Percentiles rank a stretch among this genome's conserved stretches.
These are phyloP conservation scores for Claviceps purpurea DNA, from an alignment of 2,329 filamentous ascomycete species.

Conservation along the genomic window DNA sequence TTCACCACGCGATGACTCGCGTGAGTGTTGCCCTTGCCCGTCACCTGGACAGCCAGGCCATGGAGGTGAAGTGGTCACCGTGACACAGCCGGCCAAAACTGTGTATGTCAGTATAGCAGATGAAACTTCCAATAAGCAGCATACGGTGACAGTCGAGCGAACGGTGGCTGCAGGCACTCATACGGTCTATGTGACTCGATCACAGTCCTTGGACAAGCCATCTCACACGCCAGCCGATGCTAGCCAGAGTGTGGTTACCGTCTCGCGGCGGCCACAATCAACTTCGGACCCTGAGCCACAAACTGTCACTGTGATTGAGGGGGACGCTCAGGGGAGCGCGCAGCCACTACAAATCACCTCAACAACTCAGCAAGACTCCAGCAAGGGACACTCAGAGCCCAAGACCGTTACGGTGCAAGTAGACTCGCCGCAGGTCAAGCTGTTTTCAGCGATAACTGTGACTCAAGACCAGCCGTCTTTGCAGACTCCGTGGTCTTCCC, in stretches of 20 bases:
- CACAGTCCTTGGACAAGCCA: neutral
- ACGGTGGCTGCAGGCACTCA: constrained; percentile 12
- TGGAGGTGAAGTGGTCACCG: constrained; percentile 13
- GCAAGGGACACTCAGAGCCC: constrained; percentile 2
- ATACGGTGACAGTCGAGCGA: constrained; percentile 7
- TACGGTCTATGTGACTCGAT: constrained; percentile 6
- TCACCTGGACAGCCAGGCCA: constrained; percentile 7
- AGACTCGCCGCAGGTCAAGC: constrained; percentile 7
- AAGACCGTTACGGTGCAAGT: constrained; percentile 12
- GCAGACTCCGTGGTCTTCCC: neutral
- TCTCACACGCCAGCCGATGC: neutral
- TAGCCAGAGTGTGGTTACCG: constrained; percentile 6
- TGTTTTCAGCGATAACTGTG: constrained; percentile 11
- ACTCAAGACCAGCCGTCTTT: neutral
- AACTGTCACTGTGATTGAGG: constrained; percentile 4
- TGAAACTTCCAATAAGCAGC: constrained; percentile 6
- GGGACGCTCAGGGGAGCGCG: neutral
- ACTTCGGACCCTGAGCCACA: neutral
- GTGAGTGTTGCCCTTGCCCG: constrained; percentile 19
- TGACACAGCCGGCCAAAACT: constrained; percentile 15
- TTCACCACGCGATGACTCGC: constrained; percentile 8
- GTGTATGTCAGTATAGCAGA: constrained; percentile 12
- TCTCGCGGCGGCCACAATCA: constrained; percentile 4
- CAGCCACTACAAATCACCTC: constrained; percentile 5
- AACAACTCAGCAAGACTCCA: constrained; percentile 8